Evolutionary conservation across 768 basidiomycete genomes (phyloP).

Genomic region (Lentinus tigrinus): DNA sequence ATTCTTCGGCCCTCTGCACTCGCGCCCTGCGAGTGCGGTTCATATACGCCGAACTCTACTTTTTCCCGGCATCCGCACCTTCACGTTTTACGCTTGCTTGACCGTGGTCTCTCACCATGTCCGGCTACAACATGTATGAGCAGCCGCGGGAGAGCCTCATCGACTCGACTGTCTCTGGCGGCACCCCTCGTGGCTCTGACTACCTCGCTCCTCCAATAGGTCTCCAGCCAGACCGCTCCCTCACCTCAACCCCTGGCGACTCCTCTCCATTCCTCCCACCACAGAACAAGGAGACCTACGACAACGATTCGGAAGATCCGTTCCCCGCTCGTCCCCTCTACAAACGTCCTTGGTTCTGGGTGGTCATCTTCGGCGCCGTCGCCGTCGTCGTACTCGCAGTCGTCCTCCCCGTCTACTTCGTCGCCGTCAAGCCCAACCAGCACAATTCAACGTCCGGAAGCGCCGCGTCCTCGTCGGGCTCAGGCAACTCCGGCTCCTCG

Average conservation of each 20-base stretch:
- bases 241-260: conserved; percentile 13
- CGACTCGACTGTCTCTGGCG: conserved; percentile 7
- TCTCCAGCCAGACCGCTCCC: conserved; percentile 7
- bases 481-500: neutral
- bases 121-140: neutral
- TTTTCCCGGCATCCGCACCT: neutral
- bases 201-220: neutral
- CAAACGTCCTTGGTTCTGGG: conserved; percentile 24
- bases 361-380: conserved; percentile 11
- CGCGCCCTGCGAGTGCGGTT: too few relatives aligned
- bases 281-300: conserved; percentile 7
- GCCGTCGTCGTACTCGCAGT: conserved; percentile 28
- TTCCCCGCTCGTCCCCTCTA: conserved; percentile 13
- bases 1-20: too few relatives aligned
- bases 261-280: conserved; percentile 5
- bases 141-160: neutral
- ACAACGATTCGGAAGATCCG: neutral
- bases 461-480: neutral
- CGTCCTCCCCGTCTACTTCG: conserved; percentile 30
- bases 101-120: neutral
- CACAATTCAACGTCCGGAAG: conserved; percentile 7
- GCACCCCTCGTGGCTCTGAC: neutral
- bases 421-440: conserved; percentile 22
- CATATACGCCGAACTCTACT: neutral
- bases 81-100: neutral